A percentile compares a stretch with the other conserved stretches of the same genome.
These are phyloP conservation scores for Thermochaetoides thermophila DNA, from an alignment of 495 filamentous ascomycete genomes.

Conservation along the genomic window DNA sequence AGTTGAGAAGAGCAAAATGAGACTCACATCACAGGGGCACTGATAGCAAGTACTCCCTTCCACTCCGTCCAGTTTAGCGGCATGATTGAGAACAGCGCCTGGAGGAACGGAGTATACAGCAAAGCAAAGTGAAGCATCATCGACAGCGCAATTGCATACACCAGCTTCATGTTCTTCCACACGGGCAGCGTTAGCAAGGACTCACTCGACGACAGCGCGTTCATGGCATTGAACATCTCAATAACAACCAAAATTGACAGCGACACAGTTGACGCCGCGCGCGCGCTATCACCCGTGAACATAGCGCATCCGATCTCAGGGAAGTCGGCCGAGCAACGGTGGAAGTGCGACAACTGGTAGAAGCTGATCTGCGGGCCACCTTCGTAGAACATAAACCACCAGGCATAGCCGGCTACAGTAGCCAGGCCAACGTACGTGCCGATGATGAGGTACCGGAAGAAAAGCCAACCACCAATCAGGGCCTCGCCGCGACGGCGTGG, in stretches of 20 bases:
- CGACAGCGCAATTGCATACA: slow-evolving; percentile 87
- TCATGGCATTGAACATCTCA: slow-evolving; percentile 99
- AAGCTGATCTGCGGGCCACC: slow-evolving; percentile 88
- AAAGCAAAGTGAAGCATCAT: slow-evolving; percentile 93
- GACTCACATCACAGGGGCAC: slow-evolving; percentile 85
- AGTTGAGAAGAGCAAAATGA: not conserved
- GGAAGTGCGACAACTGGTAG: slow-evolving; percentile 87
- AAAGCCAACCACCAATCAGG: slow-evolving; percentile 86
- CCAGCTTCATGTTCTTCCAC: slow-evolving; percentile 93
- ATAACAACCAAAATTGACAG: slow-evolving; percentile 88
- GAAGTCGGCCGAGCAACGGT: slow-evolving; percentile 76
- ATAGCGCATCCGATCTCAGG: slow-evolving; percentile 88
- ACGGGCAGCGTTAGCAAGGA: slow-evolving; percentile 85
- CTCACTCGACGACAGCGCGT: slow-evolving; percentile 89
- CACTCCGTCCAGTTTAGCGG: slow-evolving; percentile 84
- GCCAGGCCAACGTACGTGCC: slow-evolving; percentile 89
- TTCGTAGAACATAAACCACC: slow-evolving; percentile 97
- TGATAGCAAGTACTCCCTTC: slow-evolving; percentile 82
- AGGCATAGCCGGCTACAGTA: slow-evolving; percentile 94
- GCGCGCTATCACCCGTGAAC: slow-evolving; percentile 79
- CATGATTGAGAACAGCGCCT: slow-evolving; percentile 78
- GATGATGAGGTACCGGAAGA: slow-evolving; percentile 95
- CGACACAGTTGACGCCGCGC: slow-evolving; percentile 88
- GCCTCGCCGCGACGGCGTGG: slow-evolving; percentile 85
- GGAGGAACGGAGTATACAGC: slow-evolving; percentile 82